phyloP scores from a whole-genome alignment of 2,329 filamentous ascomycete species.

The Aspergillus pseudonomiae region DNA sequence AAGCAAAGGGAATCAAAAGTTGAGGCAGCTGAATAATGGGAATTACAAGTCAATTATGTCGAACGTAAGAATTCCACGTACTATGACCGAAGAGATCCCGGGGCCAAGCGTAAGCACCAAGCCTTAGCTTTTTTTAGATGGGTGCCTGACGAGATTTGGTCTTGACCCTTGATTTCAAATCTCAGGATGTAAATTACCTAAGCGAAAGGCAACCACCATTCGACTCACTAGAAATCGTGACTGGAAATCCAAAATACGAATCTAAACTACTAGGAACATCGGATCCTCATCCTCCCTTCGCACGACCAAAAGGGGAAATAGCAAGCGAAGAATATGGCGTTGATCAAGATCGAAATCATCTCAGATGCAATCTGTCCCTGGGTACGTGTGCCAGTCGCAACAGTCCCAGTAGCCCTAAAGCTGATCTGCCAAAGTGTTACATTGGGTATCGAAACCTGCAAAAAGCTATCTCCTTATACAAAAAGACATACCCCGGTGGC shows the following conservation, averaged over 20 bases:
- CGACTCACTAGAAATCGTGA: background rate
- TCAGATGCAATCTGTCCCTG: background rate
- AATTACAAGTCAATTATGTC: no score
- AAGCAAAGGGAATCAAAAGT: no score
- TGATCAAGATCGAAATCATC: background rate
- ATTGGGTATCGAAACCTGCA: constrained; percentile 19
- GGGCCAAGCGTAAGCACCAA: background rate
- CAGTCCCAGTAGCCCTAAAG: background rate
- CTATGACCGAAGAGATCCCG: background rate
- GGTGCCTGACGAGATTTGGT: background rate
- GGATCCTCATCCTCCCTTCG: background rate
- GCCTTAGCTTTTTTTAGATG: background rate
- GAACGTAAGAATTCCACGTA: background rate
- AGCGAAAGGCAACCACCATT: background rate
- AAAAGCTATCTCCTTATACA: constrained; percentile 18
- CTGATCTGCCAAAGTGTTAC: constrained; percentile 15
- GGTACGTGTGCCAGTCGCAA: background rate
- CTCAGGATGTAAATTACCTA: background rate
- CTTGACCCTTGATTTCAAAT: background rate
- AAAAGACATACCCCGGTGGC: constrained; percentile 20
- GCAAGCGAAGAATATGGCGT: background rate
- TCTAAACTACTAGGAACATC: background rate
- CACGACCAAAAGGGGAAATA: background rate
- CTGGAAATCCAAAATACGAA: background rate
- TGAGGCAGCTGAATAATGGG: no score